Conservation (phyloP, 75 land plant species). For the Cupressus sempervirens region DNA sequence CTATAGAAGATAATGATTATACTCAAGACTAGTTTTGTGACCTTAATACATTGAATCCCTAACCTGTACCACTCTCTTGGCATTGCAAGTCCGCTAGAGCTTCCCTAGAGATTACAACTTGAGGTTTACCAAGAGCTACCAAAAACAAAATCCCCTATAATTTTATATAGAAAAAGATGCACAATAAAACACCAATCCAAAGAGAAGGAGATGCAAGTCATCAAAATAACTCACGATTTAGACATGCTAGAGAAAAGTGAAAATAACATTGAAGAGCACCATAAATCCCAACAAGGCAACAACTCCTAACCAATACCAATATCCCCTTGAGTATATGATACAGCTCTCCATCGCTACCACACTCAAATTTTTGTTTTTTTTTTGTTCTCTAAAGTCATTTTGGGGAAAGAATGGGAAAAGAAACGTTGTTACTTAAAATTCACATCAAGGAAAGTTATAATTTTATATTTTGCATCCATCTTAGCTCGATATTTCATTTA, state of each 20-base stretch:
- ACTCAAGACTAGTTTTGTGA: conserved; percentile 3
- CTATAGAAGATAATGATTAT: conserved; percentile 28
- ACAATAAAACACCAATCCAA: no score
- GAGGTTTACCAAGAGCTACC: conserved; percentile 54
- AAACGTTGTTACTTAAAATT: no score
- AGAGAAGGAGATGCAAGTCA: no score
- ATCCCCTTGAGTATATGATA: conserved; percentile 12
- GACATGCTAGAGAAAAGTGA: conserved; percentile 66
- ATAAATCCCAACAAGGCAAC: conserved; percentile 61
- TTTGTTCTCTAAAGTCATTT: conserved; percentile 35
- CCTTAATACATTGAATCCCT: conserved; percentile 6
- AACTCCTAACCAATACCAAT: conserved; percentile 83
- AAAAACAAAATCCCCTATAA: no score
- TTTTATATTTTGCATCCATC: no score
- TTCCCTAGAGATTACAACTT: conserved; percentile 74
- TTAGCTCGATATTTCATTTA: no score
- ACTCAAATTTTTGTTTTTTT: conserved; percentile 37
- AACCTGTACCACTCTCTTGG: conserved; percentile 21
- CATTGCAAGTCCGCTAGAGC: conserved; percentile 40
- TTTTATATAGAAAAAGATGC: no score
- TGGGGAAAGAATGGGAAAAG: no score
- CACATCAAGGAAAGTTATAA: no score
- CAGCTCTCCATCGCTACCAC: conserved; percentile 36
- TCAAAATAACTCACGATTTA: conserved; percentile 19
- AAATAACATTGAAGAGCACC: conserved; percentile 69